These are phyloP conservation scores for Cryphonectria japonica DNA, from an alignment of 2,329 filamentous ascomycete genomes.

Conservation along the genomic window DNA sequence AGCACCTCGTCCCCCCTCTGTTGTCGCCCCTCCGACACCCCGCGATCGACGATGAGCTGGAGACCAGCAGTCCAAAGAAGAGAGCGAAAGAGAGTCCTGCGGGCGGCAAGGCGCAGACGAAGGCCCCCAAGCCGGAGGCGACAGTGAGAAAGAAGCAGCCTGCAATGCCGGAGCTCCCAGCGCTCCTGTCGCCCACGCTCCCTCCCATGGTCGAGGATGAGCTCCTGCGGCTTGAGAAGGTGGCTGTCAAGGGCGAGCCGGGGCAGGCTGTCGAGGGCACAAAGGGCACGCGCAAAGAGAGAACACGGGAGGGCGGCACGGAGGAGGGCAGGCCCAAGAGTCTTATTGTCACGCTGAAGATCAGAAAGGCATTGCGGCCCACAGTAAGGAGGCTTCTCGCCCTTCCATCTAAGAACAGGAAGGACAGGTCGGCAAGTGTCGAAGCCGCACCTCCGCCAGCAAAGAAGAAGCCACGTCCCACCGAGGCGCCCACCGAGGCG, in stretches of 20 bases:
- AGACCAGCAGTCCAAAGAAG: constrained; percentile 35
- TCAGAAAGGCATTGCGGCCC: constrained; percentile 47
- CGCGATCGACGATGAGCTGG: constrained; percentile 45
- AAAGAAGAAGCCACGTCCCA: constrained; percentile 53
- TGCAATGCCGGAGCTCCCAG: constrained; percentile 48
- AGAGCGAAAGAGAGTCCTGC: constrained; percentile 41
- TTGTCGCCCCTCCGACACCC: constrained; percentile 55
- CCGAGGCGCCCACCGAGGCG: constrained; percentile 43
- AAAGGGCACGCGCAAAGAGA: constrained; percentile 42
- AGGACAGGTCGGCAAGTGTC: constrained; percentile 47
- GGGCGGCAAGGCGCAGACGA: constrained; percentile 33
- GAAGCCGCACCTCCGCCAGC: constrained; percentile 47
- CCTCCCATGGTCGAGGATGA: constrained; percentile 56
- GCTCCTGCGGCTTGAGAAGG: constrained; percentile 43
- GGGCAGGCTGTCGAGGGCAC: constrained; percentile 40
- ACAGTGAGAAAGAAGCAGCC: constrained; percentile 44
- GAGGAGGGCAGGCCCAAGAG: constrained; percentile 36
- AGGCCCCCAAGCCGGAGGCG: constrained; percentile 37
- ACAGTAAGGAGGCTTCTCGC: constrained; percentile 49
- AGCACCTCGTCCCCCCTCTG: constrained; percentile 52
- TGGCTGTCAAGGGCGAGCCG: constrained; percentile 33
- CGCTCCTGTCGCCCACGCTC: constrained; percentile 59
- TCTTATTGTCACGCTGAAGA: constrained; percentile 50
- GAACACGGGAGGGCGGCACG: constrained; percentile 38
- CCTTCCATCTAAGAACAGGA: constrained; percentile 45